Percentiles rank a stretch among this genome's conserved stretches.
Evolutionary conservation across 164 flowering plant species (phyloP).

Genomic region (Piper betle): DNA sequence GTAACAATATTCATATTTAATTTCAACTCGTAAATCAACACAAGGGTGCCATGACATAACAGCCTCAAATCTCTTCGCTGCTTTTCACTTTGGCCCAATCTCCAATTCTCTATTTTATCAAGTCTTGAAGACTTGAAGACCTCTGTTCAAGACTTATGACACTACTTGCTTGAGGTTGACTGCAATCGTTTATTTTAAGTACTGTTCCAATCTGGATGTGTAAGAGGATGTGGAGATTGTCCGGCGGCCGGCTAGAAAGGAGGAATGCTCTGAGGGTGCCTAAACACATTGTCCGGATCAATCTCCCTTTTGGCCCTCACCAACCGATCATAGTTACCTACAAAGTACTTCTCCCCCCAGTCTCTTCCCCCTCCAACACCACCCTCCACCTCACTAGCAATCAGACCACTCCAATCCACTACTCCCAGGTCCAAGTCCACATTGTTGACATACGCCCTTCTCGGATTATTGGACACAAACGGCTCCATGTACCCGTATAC

Average conservation of each 20-base stretch:
- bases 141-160: no score
- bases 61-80: no score
- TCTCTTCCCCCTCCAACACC: constrained; percentile 19
- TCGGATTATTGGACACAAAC: constrained; percentile 8
- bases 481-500: constrained; percentile 5
- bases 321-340: constrained; percentile 34
- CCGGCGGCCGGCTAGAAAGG: constrained; percentile 8
- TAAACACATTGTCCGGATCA: constrained; percentile 38
- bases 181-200: no score
- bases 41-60: no score
- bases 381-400: not conserved
- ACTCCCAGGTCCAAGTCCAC: constrained; percentile 14
- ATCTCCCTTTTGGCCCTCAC: constrained; percentile 33
- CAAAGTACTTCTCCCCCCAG: constrained; percentile 60
- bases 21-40: no score
- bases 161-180: no score
- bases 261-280: constrained; percentile 46
- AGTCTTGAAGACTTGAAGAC: no score
- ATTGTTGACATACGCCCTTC: constrained; percentile 12
- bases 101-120: no score
- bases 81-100: no score
- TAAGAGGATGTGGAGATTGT: no score
- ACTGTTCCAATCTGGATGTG: no score
- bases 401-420: constrained; percentile 2
- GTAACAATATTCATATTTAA: no score